Conservation (phyloP, 352 stramenopile genomes). For the Phytophthora tentaculata region DNA sequence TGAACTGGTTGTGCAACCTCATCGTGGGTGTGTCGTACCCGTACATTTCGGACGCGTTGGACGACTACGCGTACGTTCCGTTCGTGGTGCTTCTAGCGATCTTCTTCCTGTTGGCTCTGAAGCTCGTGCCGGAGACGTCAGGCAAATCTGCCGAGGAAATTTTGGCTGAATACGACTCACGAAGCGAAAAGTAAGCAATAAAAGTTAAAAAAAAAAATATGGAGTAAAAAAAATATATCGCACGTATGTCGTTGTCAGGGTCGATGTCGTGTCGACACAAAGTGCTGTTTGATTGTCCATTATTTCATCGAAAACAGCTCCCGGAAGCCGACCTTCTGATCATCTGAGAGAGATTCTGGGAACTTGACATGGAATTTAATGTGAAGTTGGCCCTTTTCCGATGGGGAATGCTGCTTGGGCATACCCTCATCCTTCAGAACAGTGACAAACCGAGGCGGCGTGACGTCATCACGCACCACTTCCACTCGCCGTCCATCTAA, state of each 20-base stretch:
- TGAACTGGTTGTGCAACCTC: slow-evolving; percentile 66
- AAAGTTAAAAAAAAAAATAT: background rate
- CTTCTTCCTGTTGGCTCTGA: slow-evolving; percentile 51
- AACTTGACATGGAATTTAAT: slow-evolving; percentile 97
- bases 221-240: background rate
- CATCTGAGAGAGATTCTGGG: slow-evolving; percentile 86
- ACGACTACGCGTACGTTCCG: slow-evolving; percentile 34
- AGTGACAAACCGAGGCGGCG: slow-evolving; percentile 92
- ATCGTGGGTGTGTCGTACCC: slow-evolving; percentile 63
- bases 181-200: slow-evolving; percentile 26
- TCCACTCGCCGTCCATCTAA: slow-evolving; percentile 93
- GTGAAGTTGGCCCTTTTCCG: slow-evolving; percentile 89
- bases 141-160: slow-evolving; percentile 74
- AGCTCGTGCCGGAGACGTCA: slow-evolving; percentile 64
- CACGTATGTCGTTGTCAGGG: background rate
- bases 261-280: background rate
- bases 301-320: slow-evolving; percentile 57
- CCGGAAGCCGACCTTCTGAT: slow-evolving; percentile 79
- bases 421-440: slow-evolving; percentile 94
- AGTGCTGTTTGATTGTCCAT: slow-evolving; percentile 12
- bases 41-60: slow-evolving; percentile 56
- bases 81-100: slow-evolving; percentile 58
- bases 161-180: slow-evolving; percentile 41
- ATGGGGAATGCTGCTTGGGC: slow-evolving; percentile 92
- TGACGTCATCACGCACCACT: slow-evolving; percentile 89